These are phyloP conservation scores for Halophytophthora polymorphica DNA, from an alignment of 352 stramenopile genomes.

Conservation along the genomic window DNA sequence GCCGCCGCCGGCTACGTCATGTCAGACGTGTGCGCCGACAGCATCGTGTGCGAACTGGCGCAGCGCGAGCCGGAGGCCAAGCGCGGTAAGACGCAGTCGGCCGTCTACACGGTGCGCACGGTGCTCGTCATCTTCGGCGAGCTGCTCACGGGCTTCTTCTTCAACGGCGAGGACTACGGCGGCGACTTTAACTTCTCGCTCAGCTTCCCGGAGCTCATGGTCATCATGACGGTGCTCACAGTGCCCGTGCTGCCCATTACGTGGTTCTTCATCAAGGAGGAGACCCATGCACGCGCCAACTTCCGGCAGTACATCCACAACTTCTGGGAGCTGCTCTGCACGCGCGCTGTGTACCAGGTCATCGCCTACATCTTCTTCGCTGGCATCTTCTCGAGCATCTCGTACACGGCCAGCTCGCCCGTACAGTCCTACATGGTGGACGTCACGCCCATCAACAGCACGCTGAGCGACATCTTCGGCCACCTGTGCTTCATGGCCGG, in stretches of 20 bases:
- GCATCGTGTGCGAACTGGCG: constrained; percentile 51
- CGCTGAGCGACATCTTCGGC: constrained; percentile 29
- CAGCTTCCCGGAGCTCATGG: constrained; percentile 40
- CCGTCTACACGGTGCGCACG: constrained; percentile 27
- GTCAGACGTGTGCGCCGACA: constrained; percentile 61
- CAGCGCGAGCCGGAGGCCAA: constrained; percentile 50
- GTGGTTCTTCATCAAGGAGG: constrained; percentile 43
- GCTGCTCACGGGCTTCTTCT: constrained; percentile 40
- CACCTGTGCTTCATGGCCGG: constrained; percentile 30
- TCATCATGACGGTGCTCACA: constrained; percentile 33
- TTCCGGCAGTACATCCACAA: constrained; percentile 34
- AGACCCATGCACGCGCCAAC: constrained; percentile 23
- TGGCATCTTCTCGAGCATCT: constrained; percentile 39
- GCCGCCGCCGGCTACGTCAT: constrained; percentile 63
- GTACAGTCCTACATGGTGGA: constrained; percentile 35
- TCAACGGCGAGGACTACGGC: constrained; percentile 57
- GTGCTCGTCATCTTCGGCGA: constrained; percentile 37
- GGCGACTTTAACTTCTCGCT: constrained; percentile 44
- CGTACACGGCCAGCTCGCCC: constrained; percentile 29
- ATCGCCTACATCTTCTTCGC: constrained; percentile 47
- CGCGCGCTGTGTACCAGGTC: constrained; percentile 46
- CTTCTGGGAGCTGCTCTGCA: constrained; percentile 44
- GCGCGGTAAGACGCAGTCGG: constrained; percentile 52
- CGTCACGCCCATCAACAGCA: constrained; percentile 41
- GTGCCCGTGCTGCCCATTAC: constrained; percentile 25